Percentiles rank a stretch among this genome's conserved stretches.
Evolutionary conservation across 2,329 filamentous ascomycete species (phyloP).

Genomic region (Fusarium bactridioides): DNA sequence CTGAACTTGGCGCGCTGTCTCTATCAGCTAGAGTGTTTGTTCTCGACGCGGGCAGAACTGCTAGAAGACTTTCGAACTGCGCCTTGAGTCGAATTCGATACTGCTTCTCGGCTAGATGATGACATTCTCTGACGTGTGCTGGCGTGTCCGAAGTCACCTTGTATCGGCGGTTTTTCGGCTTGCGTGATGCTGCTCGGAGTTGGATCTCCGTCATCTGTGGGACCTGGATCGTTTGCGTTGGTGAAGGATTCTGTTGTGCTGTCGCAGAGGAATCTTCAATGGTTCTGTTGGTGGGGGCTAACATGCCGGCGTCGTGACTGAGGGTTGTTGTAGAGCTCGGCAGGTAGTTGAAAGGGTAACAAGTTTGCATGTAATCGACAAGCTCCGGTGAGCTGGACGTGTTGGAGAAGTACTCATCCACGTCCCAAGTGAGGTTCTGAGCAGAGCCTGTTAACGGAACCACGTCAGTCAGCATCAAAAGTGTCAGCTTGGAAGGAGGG

Average conservation of each 20-base stretch:
- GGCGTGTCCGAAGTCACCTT: background rate
- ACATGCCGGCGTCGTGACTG: background rate
- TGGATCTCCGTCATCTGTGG: background rate
- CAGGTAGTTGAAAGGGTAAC: background rate
- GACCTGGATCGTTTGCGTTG: background rate
- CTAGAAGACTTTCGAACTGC: background rate
- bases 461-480: background rate
- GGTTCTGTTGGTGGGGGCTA: fast-evolving
- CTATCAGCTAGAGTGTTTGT: background rate
- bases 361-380: background rate
- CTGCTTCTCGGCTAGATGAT: background rate
- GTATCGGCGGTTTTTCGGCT: background rate
- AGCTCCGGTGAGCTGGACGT: background rate
- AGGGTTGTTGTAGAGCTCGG: background rate
- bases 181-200: background rate
- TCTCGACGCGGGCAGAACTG: background rate
- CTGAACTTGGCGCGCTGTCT: background rate
- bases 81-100: background rate
- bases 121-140: background rate
- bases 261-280: fast-evolving
- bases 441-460: background rate
- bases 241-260: fast-evolving
- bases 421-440: background rate
- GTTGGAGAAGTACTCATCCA: background rate
- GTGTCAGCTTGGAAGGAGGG: too few relatives aligned